These are phyloP conservation scores for Acer negundo DNA, from an alignment of 345 rosid genomes.

Conservation along the genomic window DNA sequence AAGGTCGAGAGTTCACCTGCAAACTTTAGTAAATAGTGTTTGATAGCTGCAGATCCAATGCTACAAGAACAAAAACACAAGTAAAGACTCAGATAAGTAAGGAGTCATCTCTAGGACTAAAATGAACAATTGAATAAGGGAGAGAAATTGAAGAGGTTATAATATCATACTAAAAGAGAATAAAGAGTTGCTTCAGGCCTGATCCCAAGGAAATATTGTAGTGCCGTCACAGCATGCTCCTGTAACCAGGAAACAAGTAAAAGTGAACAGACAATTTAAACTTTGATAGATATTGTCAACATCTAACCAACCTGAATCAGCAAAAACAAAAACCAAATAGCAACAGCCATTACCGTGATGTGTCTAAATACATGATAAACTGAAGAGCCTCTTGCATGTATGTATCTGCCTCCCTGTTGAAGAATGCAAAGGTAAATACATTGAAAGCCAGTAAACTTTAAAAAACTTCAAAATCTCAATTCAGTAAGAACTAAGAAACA, in stretches of 20 bases:
- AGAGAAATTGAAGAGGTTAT: constrained; percentile 6
- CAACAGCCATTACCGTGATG: constrained; percentile 56
- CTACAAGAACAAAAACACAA: constrained; percentile 36
- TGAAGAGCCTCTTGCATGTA: constrained; percentile 79
- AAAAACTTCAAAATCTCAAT: not conserved
- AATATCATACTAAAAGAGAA: constrained; percentile 62
- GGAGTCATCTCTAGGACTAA: constrained; percentile 18
- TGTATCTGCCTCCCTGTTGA: constrained; percentile 80
- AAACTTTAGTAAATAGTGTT: constrained; percentile 63
- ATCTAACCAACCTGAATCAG: not conserved
- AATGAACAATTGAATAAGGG: not conserved
- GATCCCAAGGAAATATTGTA: constrained; percentile 74
- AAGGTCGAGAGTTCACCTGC: constrained; percentile 53
- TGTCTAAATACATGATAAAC: constrained; percentile 66
- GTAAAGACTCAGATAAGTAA: not conserved
- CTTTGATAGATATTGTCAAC: not conserved
- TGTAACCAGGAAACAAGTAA: constrained; percentile 28
- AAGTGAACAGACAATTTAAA: constrained; percentile 20
- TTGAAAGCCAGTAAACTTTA: not conserved
- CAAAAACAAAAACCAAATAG: not conserved
- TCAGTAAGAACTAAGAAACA: not conserved
- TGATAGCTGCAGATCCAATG: constrained; percentile 87
- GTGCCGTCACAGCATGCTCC: constrained; percentile 80
- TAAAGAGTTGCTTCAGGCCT: constrained; percentile 58
- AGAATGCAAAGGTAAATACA: constrained; percentile 21